These are phyloP conservation scores for Cercospora janseana DNA, from an alignment of 2,329 filamentous ascomycete species.

Conservation along the genomic window DNA sequence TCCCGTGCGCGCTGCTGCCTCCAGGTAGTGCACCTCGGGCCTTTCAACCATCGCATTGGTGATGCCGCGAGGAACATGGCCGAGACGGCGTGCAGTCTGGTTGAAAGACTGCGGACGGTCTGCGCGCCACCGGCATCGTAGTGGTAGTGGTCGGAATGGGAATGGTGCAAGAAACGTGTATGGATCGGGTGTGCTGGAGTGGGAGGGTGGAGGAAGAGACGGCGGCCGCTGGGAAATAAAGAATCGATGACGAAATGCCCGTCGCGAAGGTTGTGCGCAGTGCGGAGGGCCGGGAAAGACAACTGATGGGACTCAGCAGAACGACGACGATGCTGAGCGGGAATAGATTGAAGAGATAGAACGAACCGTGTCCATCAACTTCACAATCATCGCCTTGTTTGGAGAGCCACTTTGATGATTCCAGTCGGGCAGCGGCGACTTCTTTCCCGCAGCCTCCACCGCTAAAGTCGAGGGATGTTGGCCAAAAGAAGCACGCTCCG, in stretches of 20 bases:
- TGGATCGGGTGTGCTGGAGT: neutral
- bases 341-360: too few relatives aligned
- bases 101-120: neutral
- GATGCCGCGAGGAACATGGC: too few relatives aligned
- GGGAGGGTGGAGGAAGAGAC: neutral
- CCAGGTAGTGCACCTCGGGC: too few relatives aligned
- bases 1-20: neutral
- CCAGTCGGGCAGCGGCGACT: too few relatives aligned
- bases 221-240: conserved; percentile 1
- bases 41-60: neutral
- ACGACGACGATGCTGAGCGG: too few relatives aligned
- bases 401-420: too few relatives aligned
- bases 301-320: too few relatives aligned
- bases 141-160: neutral
- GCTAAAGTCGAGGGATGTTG: too few relatives aligned
- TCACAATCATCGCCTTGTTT: too few relatives aligned
- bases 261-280: neutral
- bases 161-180: neutral
- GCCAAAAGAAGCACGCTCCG: too few relatives aligned
- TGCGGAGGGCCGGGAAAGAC: neutral
- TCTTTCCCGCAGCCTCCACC: too few relatives aligned
- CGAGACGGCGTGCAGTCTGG: neutral
- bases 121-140: neutral
- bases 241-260: conserved; percentile 2
- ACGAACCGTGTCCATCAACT: too few relatives aligned